Conservation (phyloP, 176 grass and related monocot genomes). For the Carex parvula region DNA sequence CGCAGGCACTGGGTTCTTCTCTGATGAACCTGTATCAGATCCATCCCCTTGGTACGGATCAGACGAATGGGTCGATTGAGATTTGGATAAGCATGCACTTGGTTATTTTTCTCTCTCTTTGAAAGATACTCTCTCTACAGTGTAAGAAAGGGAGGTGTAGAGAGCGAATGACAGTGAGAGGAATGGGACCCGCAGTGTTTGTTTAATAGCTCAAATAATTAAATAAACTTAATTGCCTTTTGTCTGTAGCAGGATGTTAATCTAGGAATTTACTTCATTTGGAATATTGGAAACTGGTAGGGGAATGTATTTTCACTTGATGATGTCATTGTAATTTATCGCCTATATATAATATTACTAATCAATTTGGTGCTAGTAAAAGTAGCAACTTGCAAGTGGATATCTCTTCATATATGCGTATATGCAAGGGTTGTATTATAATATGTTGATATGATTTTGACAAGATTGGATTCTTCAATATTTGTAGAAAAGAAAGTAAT, state of each 20-base stretch:
- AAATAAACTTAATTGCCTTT: slow-evolving; percentile 26
- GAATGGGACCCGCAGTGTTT: background rate
- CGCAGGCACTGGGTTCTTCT: background rate
- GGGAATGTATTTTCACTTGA: slow-evolving; percentile 15
- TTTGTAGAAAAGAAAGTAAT: background rate
- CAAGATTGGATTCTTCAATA: background rate
- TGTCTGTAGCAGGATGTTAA: slow-evolving; percentile 13
- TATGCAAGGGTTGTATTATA: background rate
- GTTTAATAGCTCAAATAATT: slow-evolving; percentile 24
- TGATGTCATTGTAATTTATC: slow-evolving; percentile 32
- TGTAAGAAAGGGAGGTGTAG: slow-evolving; percentile 21
- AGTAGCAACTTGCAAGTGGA: background rate
- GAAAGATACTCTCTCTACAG: slow-evolving; percentile 19
- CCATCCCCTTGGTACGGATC: slow-evolving; percentile 6
- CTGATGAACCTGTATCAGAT: slow-evolving; percentile 6
- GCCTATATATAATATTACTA: slow-evolving; percentile 13
- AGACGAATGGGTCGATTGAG: slow-evolving; percentile 20
- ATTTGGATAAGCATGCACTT: slow-evolving; percentile 15
- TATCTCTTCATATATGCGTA: background rate
- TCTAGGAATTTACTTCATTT: slow-evolving; percentile 29
- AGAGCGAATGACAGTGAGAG: slow-evolving; percentile 20
- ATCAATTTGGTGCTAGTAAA: slow-evolving; percentile 13
- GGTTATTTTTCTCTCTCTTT: slow-evolving; percentile 30
- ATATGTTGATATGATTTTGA: slow-evolving; percentile 10
- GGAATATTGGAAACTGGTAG: background rate